These are phyloP conservation scores for Monosporascus sp. DNA, from an alignment of 2,329 filamentous ascomycete species.

Conservation along the genomic window DNA sequence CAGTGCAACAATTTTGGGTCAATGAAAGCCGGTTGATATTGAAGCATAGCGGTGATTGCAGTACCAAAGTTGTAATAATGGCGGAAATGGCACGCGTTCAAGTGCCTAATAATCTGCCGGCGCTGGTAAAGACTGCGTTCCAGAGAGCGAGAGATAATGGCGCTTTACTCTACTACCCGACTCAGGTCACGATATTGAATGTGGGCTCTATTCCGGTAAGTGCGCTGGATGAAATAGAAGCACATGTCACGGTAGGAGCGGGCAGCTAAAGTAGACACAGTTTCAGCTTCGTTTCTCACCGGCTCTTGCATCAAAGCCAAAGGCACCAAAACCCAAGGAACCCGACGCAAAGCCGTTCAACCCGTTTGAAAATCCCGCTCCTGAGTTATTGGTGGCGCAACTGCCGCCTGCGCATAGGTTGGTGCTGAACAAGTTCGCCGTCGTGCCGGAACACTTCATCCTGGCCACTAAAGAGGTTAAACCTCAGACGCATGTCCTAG, in stretches of 20 bases:
- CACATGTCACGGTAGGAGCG: neutral
- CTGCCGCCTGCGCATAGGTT: slow-evolving; percentile 54
- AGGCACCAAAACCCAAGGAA: slow-evolving; percentile 34
- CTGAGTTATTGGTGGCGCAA: slow-evolving; percentile 48
- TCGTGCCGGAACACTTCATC: slow-evolving; percentile 68
- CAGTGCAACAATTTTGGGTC: no score
- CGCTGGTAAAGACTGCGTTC: neutral
- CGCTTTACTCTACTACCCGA: neutral
- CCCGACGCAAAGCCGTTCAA: slow-evolving; percentile 44
- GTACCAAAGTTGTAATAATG: neutral
- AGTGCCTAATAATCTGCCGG: neutral
- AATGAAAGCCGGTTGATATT: no score
- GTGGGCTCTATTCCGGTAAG: slow-evolving; percentile 35
- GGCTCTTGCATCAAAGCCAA: slow-evolving; percentile 62
- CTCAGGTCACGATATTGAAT: neutral
- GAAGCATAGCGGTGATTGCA: neutral
- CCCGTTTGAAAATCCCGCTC: slow-evolving; percentile 58
- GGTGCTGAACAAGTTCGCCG: slow-evolving; percentile 70
- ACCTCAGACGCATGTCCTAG: slow-evolving; percentile 60
- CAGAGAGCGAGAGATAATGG: neutral
- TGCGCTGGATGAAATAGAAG: neutral
- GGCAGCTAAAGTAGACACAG: slow-evolving; percentile 31
- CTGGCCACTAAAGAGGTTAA: slow-evolving; percentile 60
- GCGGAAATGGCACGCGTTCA: neutral
- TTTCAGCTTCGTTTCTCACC: slow-evolving; percentile 71